Evolutionary conservation across 345 rosid genomes (phyloP), one percentile per base, ranked within the genome.

Genomic region (Hibiscus syriacus): DNA sequence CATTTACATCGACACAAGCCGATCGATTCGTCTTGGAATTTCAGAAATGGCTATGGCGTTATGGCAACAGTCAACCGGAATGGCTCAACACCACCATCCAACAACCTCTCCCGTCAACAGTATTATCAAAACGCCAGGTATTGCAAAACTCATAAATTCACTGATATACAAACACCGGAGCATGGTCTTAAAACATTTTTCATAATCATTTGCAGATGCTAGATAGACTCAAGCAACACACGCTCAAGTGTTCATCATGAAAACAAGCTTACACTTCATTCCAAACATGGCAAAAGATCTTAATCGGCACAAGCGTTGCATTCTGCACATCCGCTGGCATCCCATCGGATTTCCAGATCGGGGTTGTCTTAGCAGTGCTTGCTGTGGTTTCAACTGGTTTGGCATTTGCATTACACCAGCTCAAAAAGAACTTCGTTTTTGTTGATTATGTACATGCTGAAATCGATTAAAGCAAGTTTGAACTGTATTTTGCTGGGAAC

Each of bases 1-100:
- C 95, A 0, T 93, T 93, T 53, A 90, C 95, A 29, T 92, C 97
- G 26, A 89, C 99, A 0, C 99, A 86, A 81, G 96, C 99, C 0
- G 96, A 93, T 71, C 95, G 95, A 4, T 78, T 93, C 3, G 99
- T 93, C 64, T 79, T 93, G 73, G 96, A 94, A 2, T 90, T 93
- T 67, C 79, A 96, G 57, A 87, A 85, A 59, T 93, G 98, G 98
- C 87, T 93, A 5, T 80, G 90, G 63, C 82, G 84, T n/a, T 91
- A 93, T 41, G 97, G 97, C 6, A 85, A 86, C 76, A 80, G 94
- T n/a, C n/a, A n/a, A n/a, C n/a, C n/a, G n/a, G n/a, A n/a, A n/a
- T n/a, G n/a, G n/a, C n/a, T n/a, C n/a, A n/a, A n/a, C n/a, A n/a
- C n/a, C n/a, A n/a, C n/a, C n/a, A n/a, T n/a, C n/a, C n/a, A n/a